Base-by-base conservation (phyloP, 2,329 filamentous ascomycete genomes). In the Ophiostoma novo-ulmi region DNA sequence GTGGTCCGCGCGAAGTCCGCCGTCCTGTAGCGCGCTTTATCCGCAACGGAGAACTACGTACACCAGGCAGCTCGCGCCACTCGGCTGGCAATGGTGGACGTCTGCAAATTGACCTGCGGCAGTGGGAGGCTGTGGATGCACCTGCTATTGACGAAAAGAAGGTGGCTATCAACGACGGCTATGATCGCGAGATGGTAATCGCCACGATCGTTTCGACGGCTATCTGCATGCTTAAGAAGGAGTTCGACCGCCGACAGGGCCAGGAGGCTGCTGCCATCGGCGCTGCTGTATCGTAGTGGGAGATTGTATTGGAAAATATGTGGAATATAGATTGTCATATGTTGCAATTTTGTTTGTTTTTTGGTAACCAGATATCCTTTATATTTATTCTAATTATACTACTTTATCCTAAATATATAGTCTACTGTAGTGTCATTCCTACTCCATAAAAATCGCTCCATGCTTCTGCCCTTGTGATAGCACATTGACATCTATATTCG, bases 201-300 rank as follows among this genome's bases (percentile, higher is more conserved):
- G 79, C 82, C n/a, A 73, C 89, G 26, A 80, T 85, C 11, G 81
- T 89, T 22, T 82, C 83, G 63, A 88, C 85, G 20, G 87, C 84
- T 71, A 74, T 90, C 70, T 77, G 84, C 20, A 88, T 90, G 87
- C 76, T 90, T 74, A 89, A 90, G 83, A 87, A 85, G 78, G 88
- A 90, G 81, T 79, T 88, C 68, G 88, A 90, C 76, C 80, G 87
- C 61, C 80, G 85, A 73, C 80, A 85, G 71, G 76, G 80, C 72
- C 77, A 84, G 68, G 85, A 89, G 80, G 77, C 82, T 64, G 81
- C 82, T 71, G 78, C 81, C 3, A 58, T 73, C 8, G 52, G 2
- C 3, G 26, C 65, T 20, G 55, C 55, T 10, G 6, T 68, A 44
- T 52, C 66, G 39, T 67, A 26, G 22, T 38, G 8, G 11, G 6